A percentile compares a stretch with the other conserved stretches of the same genome.
Conservation (phyloP, 2,329 filamentous ascomycete species). For the Scedosporium apiospermum region DNA sequence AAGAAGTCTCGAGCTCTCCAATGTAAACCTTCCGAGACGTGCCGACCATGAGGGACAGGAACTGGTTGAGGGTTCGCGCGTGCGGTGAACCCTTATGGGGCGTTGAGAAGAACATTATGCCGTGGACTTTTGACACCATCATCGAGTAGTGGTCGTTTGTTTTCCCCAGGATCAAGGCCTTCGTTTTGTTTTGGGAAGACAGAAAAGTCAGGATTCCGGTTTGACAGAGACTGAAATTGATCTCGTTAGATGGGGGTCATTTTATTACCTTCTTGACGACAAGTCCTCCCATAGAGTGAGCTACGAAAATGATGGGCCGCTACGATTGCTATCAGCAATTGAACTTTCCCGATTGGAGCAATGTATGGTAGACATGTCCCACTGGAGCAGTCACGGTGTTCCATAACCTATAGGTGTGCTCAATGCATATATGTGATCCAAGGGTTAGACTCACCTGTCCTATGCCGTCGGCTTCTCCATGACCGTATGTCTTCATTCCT, state of each 20-base stretch:
- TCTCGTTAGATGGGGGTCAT: not conserved
- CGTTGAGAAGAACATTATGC: not conserved
- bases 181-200: too few relatives aligned
- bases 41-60: not conserved
- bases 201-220: too few relatives aligned
- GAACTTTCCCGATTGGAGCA: not conserved
- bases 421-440: too few relatives aligned
- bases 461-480: not conserved
- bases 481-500: not conserved
- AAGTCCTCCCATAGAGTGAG: conserved; percentile 1
- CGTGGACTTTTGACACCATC: not conserved
- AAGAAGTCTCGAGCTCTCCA: not conserved
- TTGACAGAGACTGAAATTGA: too few relatives aligned
- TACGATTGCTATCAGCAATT: not conserved
- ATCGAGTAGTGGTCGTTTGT: not conserved
- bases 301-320: not conserved
- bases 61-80: not conserved
- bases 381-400: too few relatives aligned
- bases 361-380: too few relatives aligned
- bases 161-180: not conserved
- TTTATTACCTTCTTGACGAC: not conserved
- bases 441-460: not conserved
- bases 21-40: not conserved
- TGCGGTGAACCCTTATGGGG: not conserved
- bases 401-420: too few relatives aligned